Evolutionary conservation across 1,284 basidiomycete genomes (phyloP), one percentile per base, ranked within the genome.

Genomic region (Leccinum ponderosum): DNA sequence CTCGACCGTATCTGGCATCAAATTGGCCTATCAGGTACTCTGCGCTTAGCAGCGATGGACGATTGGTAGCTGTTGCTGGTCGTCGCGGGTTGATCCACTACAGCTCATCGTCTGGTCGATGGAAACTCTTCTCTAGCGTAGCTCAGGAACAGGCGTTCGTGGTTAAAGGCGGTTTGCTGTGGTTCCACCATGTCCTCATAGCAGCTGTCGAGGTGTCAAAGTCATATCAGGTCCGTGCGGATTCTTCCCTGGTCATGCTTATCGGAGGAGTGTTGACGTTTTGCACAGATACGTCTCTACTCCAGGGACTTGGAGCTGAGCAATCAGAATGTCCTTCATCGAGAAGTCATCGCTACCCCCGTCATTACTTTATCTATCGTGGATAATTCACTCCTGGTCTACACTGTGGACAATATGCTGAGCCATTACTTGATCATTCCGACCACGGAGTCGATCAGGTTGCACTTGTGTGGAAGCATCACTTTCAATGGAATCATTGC

Each of bases 1-100:
- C 97, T 0, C 87, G 91, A 68, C 79, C 81, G 20, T 99, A 99
- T 76, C 79, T 98, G 42, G 86, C 94, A 1, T 83, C 87, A 12
- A 97, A 99, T 69, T 98, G 97, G 94, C 97, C 97, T 0, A 90
- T 99, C 48, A 88, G 90, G 44, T 97, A 96, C 72, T 96, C 96
- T 6, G 91, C 93, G 4, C 86, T 99, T 61, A 97, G 94, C 60
- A 84, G 83, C 39, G 97, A 99, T 72, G 97, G 96, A 2, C 85
- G 92, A 55, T 82, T 99, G 22, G 89, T 99, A 66, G 97, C 97
- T 3, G 87, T 99, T 14, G 97, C 97, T 20, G 97, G 97, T 2
- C 84, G 93, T 27, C 83, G 93, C 56, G 97, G 97, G 0, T 80
- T 99, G 22, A 90, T 93, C 9, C 97, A 99, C 75, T 99, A 97